phyloP scores from a whole-genome alignment of 2,329 filamentous ascomycete species.

The Fusarium agapanthi region DNA sequence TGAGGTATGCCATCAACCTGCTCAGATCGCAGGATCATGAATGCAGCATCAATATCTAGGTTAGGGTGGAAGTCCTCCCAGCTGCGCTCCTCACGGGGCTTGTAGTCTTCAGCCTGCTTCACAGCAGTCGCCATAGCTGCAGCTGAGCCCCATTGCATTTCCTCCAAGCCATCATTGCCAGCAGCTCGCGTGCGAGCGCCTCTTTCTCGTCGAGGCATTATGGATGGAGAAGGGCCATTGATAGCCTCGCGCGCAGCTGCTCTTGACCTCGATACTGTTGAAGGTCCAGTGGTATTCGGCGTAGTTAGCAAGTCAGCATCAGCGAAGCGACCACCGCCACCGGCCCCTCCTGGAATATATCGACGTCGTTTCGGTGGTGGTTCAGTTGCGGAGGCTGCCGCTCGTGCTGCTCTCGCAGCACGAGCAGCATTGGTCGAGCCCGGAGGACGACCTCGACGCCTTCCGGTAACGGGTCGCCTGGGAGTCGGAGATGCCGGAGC shows the following conservation, averaged over 20 bases:
- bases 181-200: conserved; percentile 63
- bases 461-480: conserved; percentile 52
- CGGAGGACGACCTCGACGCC: conserved; percentile 58
- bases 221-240: conserved; percentile 49
- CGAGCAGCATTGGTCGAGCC: conserved; percentile 54
- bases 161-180: conserved; percentile 62
- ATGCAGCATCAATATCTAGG: conserved; percentile 84
- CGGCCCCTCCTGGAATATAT: conserved; percentile 88
- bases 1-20: conserved; percentile 80
- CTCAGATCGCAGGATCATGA: conserved; percentile 81
- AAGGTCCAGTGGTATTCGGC: conserved; percentile 52
- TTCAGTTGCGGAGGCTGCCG: conserved; percentile 56
- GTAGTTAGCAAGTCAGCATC: conserved; percentile 74
- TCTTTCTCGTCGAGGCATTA: conserved; percentile 64
- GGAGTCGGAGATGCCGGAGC: conserved; percentile 51
- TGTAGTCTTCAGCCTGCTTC: conserved; percentile 94
- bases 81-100: conserved; percentile 92
- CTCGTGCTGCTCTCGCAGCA: conserved; percentile 49
- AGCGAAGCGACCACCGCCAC: conserved; percentile 84
- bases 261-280: conserved; percentile 61
- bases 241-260: conserved; percentile 57
- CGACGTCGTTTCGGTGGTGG: conserved; percentile 75
- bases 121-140: conserved; percentile 88
- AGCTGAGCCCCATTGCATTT: conserved; percentile 83
- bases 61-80: conserved; percentile 99